Conservation (phyloP, 108 stramenopile genomes). For the Pseudonitzschia multistriata region DNA sequence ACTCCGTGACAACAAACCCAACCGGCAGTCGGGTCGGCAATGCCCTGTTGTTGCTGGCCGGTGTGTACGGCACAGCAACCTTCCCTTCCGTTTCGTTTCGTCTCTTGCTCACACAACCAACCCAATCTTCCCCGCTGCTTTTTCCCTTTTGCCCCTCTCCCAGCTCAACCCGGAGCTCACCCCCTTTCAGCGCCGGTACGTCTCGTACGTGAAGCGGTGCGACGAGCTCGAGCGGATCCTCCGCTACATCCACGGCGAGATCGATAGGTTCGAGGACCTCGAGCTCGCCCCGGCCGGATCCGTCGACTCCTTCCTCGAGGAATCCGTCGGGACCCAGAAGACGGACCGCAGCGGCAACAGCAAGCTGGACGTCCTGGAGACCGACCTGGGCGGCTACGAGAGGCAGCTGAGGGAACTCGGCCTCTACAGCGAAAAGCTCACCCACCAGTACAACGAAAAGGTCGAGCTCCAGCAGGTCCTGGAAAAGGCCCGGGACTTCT, state of each 20-base stretch:
- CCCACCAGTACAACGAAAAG: slow-evolving; percentile 96
- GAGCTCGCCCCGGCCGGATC: slow-evolving; percentile 63
- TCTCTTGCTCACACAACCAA: not conserved
- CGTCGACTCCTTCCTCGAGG: slow-evolving; percentile 55
- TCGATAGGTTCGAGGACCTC: slow-evolving; percentile 84
- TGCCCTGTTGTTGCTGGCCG: too few relatives aligned
- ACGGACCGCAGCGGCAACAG: slow-evolving; percentile 44
- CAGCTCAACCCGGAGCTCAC: slow-evolving; percentile 95
- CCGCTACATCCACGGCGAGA: slow-evolving; percentile 85
- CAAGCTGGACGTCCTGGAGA: slow-evolving; percentile 83
- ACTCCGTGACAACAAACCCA: too few relatives aligned
- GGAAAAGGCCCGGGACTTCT: slow-evolving; percentile 90
- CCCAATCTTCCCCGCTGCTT: not conserved
- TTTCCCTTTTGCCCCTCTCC: not conserved
- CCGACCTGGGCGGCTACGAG: slow-evolving; percentile 91
- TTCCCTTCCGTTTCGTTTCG: too few relatives aligned
- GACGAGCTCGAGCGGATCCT: slow-evolving; percentile 98
- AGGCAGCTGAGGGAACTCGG: slow-evolving; percentile 90
- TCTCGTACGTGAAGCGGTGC: slow-evolving; percentile 94
- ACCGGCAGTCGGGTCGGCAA: not conserved
- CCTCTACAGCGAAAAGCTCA: slow-evolving; percentile 90
- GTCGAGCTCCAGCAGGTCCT: slow-evolving; percentile 94
- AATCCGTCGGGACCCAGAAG: slow-evolving; percentile 27
- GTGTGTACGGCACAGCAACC: too few relatives aligned
- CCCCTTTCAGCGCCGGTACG: slow-evolving; percentile 97